Evolutionary conservation across 2,329 filamentous ascomycete species (phyloP), one percentile per base, ranked within the genome.

Genomic region (Fusarium tricinctum): DNA sequence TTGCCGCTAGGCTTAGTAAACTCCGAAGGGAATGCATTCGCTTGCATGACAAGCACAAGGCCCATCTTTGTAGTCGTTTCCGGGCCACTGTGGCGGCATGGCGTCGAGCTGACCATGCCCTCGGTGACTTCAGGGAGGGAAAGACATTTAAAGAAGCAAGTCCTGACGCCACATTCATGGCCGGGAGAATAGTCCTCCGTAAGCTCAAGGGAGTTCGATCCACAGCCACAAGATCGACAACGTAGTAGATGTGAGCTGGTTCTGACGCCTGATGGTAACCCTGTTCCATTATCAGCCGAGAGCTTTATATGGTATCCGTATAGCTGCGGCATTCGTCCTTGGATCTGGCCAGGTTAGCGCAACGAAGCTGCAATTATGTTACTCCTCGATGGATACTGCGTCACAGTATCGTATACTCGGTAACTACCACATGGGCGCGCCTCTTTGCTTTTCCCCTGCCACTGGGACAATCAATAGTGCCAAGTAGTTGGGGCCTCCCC

Each of bases 61-160:
- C 12, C n/a, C 28, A 33, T n/a, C 15, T 38, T n/a, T 28, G 33
- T 23, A 58, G 10, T 10, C 28, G 28, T 30, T 30, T 46, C 33
- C 26, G 28, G n/a, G 40, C 40, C 40, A 38, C 42, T 20, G 47
- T 43, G 60, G 51, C 55, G 51, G 57, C 23, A 46, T 66, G 40
- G 39, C 26, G 44, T 45, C 38, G 46, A 52, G 45, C 44, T 48
- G 47, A 40, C 58, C 56, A 66, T 64, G 32, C 66, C 55, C 50
- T 69, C 60, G 66, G 60, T 66, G 65, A 66, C 19, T 32, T 20
- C 23, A 62, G 46, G 61, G 65, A 54, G 28, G 39, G 35, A 51
- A 44, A 59, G 43, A 53, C 62, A 59, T 46, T 19, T 22, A 54
- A 22, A 49, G 53, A 68, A 68, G 46, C 49, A 44, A 60, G 22